phyloP scores from a whole-genome alignment of 257 asterid genomes.

The Forsythia viridissima region DNA sequence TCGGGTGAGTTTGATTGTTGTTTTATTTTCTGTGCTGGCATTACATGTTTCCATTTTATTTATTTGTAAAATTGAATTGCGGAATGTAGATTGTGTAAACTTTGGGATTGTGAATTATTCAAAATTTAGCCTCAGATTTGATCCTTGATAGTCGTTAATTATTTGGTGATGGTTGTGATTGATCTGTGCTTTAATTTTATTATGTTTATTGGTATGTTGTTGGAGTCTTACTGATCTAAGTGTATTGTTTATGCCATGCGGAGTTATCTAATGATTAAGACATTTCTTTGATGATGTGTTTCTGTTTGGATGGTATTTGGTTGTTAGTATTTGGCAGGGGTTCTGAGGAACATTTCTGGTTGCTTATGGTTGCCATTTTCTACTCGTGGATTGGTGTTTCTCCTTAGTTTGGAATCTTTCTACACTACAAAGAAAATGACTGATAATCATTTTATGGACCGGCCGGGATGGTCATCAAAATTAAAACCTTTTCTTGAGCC shows the following conservation, averaged over 20 bases:
- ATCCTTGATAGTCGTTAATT: neutral
- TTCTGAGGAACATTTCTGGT: neutral
- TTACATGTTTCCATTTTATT: neutral
- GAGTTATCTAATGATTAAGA: neutral
- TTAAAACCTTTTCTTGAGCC: neutral
- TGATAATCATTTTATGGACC: neutral
- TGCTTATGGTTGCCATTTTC: constrained; percentile 8
- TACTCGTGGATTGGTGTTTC: neutral
- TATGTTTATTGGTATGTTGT: neutral
- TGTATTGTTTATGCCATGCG: too few species aligned
- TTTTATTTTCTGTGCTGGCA: neutral
- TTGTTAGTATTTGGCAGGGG: neutral
- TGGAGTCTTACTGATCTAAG: neutral
- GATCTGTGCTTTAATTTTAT: neutral
- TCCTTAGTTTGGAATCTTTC: neutral
- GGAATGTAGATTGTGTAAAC: neutral
- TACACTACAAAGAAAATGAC: neutral
- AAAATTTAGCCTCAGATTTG: neutral
- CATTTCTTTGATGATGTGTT: neutral
- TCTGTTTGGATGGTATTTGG: neutral
- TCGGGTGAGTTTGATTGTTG: neutral
- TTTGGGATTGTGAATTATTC: neutral
- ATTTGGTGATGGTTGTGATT: neutral
- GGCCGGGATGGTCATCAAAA: neutral
- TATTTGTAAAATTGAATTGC: neutral